phyloP scores from a whole-genome alignment of 371 early-diverging fungal genomes.

The Circinella umbellata region DNA sequence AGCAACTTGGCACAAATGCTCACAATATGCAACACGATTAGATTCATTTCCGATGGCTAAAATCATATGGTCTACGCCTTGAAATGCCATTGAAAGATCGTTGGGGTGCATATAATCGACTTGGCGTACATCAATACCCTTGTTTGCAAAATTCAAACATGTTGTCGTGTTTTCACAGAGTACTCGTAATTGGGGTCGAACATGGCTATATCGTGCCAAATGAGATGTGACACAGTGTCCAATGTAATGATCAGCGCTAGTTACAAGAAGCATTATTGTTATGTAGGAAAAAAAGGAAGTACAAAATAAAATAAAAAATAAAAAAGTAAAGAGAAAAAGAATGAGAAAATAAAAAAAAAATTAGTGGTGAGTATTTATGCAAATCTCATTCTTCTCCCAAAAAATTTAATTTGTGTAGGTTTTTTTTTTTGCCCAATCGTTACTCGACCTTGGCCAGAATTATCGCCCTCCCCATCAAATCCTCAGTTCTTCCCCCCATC shows the following conservation, averaged over 20 bases:
- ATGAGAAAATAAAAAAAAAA: constrained; percentile 4
- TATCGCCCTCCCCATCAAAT: background rate
- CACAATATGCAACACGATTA: constrained; percentile 33
- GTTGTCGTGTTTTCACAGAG: constrained; percentile 33
- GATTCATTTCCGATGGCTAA: constrained; percentile 40
- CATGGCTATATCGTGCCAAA: constrained; percentile 28
- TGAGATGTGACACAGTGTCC: constrained; percentile 47
- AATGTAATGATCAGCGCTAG: constrained; percentile 47
- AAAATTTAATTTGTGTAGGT: background rate
- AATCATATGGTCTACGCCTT: constrained; percentile 43
- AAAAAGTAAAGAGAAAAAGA: constrained; percentile 8
- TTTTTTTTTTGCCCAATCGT: background rate
- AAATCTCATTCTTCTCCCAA: background rate
- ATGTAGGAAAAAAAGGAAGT: constrained; percentile 12
- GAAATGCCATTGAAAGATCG: constrained; percentile 36
- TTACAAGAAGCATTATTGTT: constrained; percentile 41
- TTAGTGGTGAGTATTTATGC: constrained; percentile 12
- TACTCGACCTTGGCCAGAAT: background rate
- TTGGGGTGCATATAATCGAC: constrained; percentile 43
- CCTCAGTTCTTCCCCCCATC: constrained; percentile 1
- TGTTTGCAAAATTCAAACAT: constrained; percentile 30
- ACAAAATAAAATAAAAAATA: constrained; percentile 12
- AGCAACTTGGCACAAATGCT: constrained; percentile 34
- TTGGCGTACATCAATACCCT: constrained; percentile 42
- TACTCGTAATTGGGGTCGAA: constrained; percentile 36